Evolutionary conservation across 495 filamentous ascomycete genomes (phyloP).

Genomic region (Penicillium cinerascens): DNA sequence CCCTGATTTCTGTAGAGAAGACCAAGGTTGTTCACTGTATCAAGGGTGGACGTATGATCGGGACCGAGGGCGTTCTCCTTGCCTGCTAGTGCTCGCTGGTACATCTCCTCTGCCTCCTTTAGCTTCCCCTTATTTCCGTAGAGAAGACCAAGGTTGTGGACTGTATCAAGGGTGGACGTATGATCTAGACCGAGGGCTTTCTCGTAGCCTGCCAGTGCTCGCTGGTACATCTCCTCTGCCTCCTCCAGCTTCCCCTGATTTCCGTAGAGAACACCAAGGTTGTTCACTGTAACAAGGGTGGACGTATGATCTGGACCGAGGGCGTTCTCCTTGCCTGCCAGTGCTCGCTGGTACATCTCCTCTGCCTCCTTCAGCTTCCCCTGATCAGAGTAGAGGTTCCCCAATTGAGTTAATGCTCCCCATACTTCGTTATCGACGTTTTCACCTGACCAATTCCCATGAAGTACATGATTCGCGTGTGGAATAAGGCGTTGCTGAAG

Average conservation of each 20-base stretch:
- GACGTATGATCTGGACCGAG: conserved; percentile 25
- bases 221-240: no score
- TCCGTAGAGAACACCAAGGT: conserved; percentile 32
- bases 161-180: conserved; percentile 29
- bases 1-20: conserved; percentile 31
- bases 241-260: conserved; percentile 35
- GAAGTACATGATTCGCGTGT: conserved; percentile 29
- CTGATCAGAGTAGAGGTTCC: conserved; percentile 23
- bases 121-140: conserved; percentile 27
- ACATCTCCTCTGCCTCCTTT: conserved; percentile 34
- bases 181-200: conserved; percentile 35
- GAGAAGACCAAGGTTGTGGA: conserved; percentile 30
- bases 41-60: no score
- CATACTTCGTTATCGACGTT: conserved; percentile 9
- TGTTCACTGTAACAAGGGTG: conserved; percentile 29
- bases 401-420: conserved; percentile 11
- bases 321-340: conserved; percentile 31
- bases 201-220: conserved; percentile 28
- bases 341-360: conserved; percentile 29
- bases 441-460: neutral
- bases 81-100: conserved; percentile 16
- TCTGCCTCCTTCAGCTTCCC: conserved; percentile 35
- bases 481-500: conserved; percentile 35
- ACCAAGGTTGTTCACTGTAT: no score
- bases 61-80: conserved; percentile 25